phyloP scores from a whole-genome alignment of 2,329 filamentous ascomycete genomes.

The Xylaria polymorpha region DNA sequence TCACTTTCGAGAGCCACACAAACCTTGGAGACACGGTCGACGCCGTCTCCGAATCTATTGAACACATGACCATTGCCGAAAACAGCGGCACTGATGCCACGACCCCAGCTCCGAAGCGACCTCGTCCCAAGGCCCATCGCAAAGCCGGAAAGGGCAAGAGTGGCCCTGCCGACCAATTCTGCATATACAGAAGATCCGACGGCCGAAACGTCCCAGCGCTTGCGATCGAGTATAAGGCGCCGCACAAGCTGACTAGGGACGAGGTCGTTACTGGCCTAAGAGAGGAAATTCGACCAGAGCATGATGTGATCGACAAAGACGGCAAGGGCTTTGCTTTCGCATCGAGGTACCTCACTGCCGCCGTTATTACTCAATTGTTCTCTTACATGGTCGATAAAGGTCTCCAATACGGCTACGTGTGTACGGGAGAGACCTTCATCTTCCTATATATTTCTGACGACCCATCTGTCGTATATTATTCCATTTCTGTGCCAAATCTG shows the following conservation, averaged over 20 bases:
- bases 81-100: slow-evolving; percentile 22
- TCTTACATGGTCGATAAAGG: slow-evolving; percentile 41
- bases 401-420: slow-evolving; percentile 25
- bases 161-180: slow-evolving; percentile 52
- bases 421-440: slow-evolving; percentile 18
- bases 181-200: slow-evolving; percentile 43
- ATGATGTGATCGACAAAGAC: slow-evolving; percentile 51
- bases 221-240: slow-evolving; percentile 52
- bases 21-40: slow-evolving; percentile 48
- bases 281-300: slow-evolving; percentile 51
- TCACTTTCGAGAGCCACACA: slow-evolving; percentile 54
- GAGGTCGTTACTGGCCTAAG: slow-evolving; percentile 51
- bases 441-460: slow-evolving; percentile 15
- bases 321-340: slow-evolving; percentile 48
- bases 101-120: slow-evolving; percentile 23
- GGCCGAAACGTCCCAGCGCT: slow-evolving; percentile 36
- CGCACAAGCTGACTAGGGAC: slow-evolving; percentile 45
- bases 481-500: slow-evolving; percentile 43
- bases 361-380: slow-evolving; percentile 55
- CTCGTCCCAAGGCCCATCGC: slow-evolving; percentile 23
- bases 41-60: slow-evolving; percentile 42
- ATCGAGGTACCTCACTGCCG: slow-evolving; percentile 49
- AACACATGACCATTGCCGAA: slow-evolving; percentile 42
- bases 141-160: slow-evolving; percentile 46
- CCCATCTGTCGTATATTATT: slow-evolving; percentile 51